Percentiles rank a stretch among this genome's conserved stretches.
These are phyloP conservation scores for Cyclotella kingstonii DNA, from an alignment of 108 stramenopile species.

Conservation along the genomic window DNA sequence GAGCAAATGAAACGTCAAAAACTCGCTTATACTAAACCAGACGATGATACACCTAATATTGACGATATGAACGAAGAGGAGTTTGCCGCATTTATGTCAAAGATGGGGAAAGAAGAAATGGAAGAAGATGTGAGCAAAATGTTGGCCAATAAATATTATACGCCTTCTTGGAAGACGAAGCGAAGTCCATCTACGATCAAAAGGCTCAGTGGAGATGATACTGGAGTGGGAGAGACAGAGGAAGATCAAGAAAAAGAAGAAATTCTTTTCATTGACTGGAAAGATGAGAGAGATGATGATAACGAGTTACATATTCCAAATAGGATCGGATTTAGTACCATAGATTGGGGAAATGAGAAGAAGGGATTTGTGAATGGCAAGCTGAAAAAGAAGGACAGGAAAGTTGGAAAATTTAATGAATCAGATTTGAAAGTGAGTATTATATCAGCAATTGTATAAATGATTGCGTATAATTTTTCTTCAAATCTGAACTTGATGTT, in stretches of 20 bases:
- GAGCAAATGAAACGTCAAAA: constrained; percentile 14
- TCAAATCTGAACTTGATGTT: neutral
- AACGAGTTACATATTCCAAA: constrained; percentile 87
- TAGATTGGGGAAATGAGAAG: constrained; percentile 61
- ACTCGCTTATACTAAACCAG: constrained; percentile 32
- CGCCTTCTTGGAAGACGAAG: constrained; percentile 25
- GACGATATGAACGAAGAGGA: constrained; percentile 46
- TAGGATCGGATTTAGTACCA: constrained; percentile 77
- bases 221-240: neutral
- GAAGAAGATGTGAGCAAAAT: constrained; percentile 1
- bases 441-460: neutral
- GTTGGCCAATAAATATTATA: constrained; percentile 9
- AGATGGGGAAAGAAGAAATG: constrained; percentile 11
- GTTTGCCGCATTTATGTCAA: constrained; percentile 43
- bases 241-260: constrained; percentile 19
- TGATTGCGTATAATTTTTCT: neutral
- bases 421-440: constrained; percentile 61
- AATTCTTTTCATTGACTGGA: constrained; percentile 54
- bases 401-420: constrained; percentile 63
- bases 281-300: constrained; percentile 69
- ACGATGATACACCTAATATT: constrained; percentile 35
- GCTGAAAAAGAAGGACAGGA: constrained; percentile 66
- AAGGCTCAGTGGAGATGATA: neutral
- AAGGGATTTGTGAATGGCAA: constrained; percentile 68
- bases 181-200: constrained; percentile 1